Base-by-base conservation (phyloP, 495 filamentous ascomycete genomes). In the Aspergillus cavernicola region DNA sequence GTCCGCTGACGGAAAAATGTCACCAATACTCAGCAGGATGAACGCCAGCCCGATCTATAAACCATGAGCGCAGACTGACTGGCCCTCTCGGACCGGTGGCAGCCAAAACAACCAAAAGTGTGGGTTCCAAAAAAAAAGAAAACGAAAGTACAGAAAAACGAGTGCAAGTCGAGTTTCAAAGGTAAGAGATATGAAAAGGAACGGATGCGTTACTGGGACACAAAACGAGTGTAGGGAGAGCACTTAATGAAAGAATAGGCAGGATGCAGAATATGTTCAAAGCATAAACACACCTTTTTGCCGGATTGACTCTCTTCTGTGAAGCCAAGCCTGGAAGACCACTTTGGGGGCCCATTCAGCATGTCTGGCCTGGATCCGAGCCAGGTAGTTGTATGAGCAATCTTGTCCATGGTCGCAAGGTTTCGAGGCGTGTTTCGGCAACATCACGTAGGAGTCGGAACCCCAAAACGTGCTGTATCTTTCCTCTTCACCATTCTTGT, bases 391-490 rank as follows among this genome's bases (percentile, higher is more conserved):
- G 53, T 53, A 61, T 26, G 55, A 37, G 35, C 59, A 61, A 6
- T 23, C 40, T 4, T 42, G 12, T 31, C 28, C 54, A 52, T 22
- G 54, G 50, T 11, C 40, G 31, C n/a, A 8, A n/a, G 40, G 51
- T 37, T 28, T 55, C 26, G 26, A 29, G 38, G 39, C n/a, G n/a
- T 50, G 46, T 1, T 31, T 52, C 12, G 43, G 36, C 13, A 61
- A 42, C 55, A 55, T 57, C 8, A 37, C n/a, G 43, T 53, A 60
- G 44, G 43, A 36, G 38, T 56, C 53, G 47, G 51, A 57, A 43
- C 59, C 63, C 60, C 60, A 66, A 19, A 51, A 55, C 22, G 60
- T 57, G 13, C 26, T 58, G 40, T 63, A 63, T 52, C 60, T 63
- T 38, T 55, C 52, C 15, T 42, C 45, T 16, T 63, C 57, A 2